phyloP scores from a whole-genome alignment of 306 rosid genomes.

The Fragaria vesca region DNA sequence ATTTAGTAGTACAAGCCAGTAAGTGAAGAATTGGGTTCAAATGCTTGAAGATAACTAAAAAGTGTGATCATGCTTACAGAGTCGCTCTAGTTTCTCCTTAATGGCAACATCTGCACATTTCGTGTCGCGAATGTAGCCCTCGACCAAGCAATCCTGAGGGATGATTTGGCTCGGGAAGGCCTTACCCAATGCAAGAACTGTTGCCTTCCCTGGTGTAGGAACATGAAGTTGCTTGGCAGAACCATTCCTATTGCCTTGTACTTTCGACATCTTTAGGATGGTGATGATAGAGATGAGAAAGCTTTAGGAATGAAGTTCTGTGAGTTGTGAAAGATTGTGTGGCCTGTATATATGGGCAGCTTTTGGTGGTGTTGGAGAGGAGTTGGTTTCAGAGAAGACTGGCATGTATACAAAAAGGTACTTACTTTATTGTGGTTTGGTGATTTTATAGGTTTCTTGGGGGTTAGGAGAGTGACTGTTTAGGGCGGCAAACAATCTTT shows the following conservation, averaged over 20 bases:
- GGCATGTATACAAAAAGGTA: constrained; percentile 47
- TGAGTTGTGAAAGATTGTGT: constrained; percentile 19
- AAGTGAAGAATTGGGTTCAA: neutral
- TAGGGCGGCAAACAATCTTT: constrained; percentile 34
- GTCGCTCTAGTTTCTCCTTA: constrained; percentile 82
- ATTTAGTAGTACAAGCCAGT: neutral
- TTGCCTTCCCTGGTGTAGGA: constrained; percentile 71
- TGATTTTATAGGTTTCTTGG: constrained; percentile 32
- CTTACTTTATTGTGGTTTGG: constrained; percentile 38
- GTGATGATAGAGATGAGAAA: neutral
- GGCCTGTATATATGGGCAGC: constrained; percentile 39
- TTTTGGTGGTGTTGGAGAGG: constrained; percentile 44
- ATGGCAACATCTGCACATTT: constrained; percentile 66
- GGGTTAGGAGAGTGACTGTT: constrained; percentile 46
- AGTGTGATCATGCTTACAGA: constrained; percentile 57
- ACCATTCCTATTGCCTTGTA: constrained; percentile 33
- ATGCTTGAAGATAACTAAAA: neutral
- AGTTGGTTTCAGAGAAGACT: constrained; percentile 57
- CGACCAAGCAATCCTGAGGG: constrained; percentile 94
- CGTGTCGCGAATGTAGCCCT: constrained; percentile 88
- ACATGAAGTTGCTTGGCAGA: constrained; percentile 13
- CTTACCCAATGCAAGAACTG: constrained; percentile 86
- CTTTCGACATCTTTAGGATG: constrained; percentile 48
- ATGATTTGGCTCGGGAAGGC: constrained; percentile 84
- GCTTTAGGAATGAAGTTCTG: neutral